Conservation (phyloP, 1,284 basidiomycete species). For the Boletellus deceptivus region DNA sequence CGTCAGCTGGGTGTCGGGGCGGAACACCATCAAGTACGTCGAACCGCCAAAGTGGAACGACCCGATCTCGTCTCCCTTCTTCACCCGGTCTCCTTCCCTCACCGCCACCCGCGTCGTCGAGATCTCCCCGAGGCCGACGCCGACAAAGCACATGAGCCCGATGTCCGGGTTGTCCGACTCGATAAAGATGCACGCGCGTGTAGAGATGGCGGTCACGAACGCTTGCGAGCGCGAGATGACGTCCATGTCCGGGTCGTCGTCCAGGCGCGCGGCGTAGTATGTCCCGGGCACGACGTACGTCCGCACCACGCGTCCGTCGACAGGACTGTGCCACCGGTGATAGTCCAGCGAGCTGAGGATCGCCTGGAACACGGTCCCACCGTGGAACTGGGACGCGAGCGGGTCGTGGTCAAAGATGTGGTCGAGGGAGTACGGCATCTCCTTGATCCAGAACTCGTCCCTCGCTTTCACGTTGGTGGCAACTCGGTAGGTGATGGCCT, state of each 20-base stretch:
- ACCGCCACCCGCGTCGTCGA: constrained; percentile 48
- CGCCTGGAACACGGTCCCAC: constrained; percentile 24
- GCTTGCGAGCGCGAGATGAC: constrained; percentile 27
- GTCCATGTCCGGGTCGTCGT: constrained; percentile 18
- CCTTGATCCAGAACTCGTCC: constrained; percentile 50
- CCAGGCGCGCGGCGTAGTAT: constrained; percentile 46
- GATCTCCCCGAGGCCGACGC: constrained; percentile 32
- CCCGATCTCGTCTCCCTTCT: constrained; percentile 48
- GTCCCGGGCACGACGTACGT: constrained; percentile 47
- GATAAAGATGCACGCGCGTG: constrained; percentile 54
- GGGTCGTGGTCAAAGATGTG: constrained; percentile 36
- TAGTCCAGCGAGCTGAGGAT: constrained; percentile 43
- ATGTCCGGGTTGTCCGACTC: constrained; percentile 48
- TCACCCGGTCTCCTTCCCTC: constrained; percentile 32
- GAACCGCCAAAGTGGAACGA: constrained; percentile 58
- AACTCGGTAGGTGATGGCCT: constrained; percentile 44
- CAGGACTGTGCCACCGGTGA: constrained; percentile 58
- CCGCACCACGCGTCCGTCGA: constrained; percentile 48
- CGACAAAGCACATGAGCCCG: constrained; percentile 35
- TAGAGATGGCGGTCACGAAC: constrained; percentile 26
- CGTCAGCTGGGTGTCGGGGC: constrained; percentile 20
- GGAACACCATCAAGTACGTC: constrained; percentile 44
- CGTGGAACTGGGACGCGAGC: constrained; percentile 45
- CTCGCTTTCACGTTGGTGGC: constrained; percentile 33
- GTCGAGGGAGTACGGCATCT: constrained; percentile 43